Evolutionary conservation across 352 stramenopile genomes (phyloP).

Genomic region (Pythium folliculosum): DNA sequence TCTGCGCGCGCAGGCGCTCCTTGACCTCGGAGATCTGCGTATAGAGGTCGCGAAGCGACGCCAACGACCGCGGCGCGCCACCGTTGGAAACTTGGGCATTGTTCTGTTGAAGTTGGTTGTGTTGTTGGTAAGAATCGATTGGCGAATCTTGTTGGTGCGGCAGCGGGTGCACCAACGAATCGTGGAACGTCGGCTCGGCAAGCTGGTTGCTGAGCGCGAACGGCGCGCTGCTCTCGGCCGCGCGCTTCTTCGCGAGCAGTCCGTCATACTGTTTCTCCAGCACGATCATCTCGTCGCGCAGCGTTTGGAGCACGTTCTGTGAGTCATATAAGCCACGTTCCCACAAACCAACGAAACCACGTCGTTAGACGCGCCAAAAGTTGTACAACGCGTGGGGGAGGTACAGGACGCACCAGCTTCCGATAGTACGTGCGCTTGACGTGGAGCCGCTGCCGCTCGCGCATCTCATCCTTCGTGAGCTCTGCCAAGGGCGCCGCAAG

Average conservation of each 20-base stretch:
- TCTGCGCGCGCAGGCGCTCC: conserved; percentile 20
- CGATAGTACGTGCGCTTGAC: conserved; percentile 30
- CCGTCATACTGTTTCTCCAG: conserved; percentile 19
- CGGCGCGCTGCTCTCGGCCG: neutral
- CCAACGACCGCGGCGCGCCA: neutral
- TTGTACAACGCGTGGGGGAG: too few species aligned
- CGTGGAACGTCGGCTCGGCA: neutral
- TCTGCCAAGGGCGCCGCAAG: conserved; percentile 16
- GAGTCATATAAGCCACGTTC: neutral
- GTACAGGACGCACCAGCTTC: conserved; percentile 16
- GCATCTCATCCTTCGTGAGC: conserved; percentile 24
- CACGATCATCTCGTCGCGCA: conserved; percentile 7
- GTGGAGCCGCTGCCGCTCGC: conserved; percentile 26
- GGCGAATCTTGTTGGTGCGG: neutral
- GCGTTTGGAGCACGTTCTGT: conserved; percentile 21
- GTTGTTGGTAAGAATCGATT: neutral
- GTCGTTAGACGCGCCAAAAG: conserved; percentile 2
- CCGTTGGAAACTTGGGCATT: neutral
- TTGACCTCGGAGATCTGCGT: conserved; percentile 20
- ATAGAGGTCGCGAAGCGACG: conserved; percentile 8
- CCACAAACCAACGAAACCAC: too few species aligned
- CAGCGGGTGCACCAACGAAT: neutral
- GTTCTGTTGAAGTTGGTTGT: neutral
- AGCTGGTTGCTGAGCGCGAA: neutral
- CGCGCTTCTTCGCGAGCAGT: conserved; percentile 7